Conservation (phyloP, 2,329 filamentous ascomycete genomes). For the Alternaria tenuissima region DNA sequence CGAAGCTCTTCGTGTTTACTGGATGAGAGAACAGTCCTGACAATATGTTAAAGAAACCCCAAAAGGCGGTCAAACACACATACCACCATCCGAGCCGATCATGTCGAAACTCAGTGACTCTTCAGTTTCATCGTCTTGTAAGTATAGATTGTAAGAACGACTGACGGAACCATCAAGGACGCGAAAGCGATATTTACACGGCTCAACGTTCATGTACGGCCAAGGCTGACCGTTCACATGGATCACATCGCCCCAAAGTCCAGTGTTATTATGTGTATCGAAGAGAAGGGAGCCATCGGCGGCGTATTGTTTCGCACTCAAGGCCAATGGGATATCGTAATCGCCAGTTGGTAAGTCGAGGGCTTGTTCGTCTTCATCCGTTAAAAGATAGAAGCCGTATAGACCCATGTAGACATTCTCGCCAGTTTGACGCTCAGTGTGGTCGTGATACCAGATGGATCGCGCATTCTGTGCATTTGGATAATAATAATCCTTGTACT, state of each 20-base stretch:
- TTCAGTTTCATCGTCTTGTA: constrained; percentile 44
- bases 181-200: constrained; percentile 66
- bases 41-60: background rate
- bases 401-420: constrained; percentile 66
- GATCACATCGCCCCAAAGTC: constrained; percentile 66
- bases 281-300: constrained; percentile 60
- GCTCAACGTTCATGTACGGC: constrained; percentile 65
- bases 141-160: constrained; percentile 58
- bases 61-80: background rate
- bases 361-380: constrained; percentile 59
- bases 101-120: constrained; percentile 59
- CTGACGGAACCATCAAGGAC: constrained; percentile 56
- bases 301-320: constrained; percentile 63
- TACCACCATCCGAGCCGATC: constrained; percentile 62
- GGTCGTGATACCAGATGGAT: constrained; percentile 66
- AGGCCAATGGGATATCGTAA: constrained; percentile 63
- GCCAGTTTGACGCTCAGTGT: constrained; percentile 56
- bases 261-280: constrained; percentile 55
- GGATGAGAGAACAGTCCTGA: constrained; percentile 58
- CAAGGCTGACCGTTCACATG: constrained; percentile 68
- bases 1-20: constrained; percentile 53
- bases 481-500: constrained; percentile 71
- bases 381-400: constrained; percentile 64
- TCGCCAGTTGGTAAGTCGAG: constrained; percentile 61
- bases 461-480: constrained; percentile 64